Evolutionary conservation across 2,329 filamentous ascomycete genomes (phyloP).

Genomic region (Verticillium nubilum): DNA sequence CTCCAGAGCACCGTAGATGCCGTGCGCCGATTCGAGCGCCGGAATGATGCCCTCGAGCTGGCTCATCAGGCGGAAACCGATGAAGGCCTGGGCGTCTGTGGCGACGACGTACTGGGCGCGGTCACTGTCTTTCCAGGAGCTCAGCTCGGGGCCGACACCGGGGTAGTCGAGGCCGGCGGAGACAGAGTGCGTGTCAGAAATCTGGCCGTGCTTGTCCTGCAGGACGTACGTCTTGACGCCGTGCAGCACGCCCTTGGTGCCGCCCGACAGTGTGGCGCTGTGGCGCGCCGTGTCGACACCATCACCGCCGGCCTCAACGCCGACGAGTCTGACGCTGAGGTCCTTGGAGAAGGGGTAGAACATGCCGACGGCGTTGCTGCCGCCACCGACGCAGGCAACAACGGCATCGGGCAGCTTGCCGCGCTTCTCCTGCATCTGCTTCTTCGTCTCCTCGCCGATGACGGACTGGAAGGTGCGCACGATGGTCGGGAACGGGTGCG

Average conservation of each 20-base stretch:
- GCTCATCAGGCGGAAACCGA: slow-evolving; percentile 77
- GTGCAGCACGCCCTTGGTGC: slow-evolving; percentile 88
- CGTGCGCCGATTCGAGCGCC: slow-evolving; percentile 89
- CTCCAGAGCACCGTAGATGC: slow-evolving; percentile 82
- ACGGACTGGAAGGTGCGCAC: slow-evolving; percentile 97
- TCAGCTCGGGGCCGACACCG: slow-evolving; percentile 89
- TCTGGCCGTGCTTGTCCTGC: slow-evolving; percentile 89
- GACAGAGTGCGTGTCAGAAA: slow-evolving; percentile 90
- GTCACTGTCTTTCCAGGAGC: slow-evolving; percentile 84
- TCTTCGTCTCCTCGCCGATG: slow-evolving; percentile 90
- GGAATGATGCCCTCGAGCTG: slow-evolving; percentile 96
- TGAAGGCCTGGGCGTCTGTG: slow-evolving; percentile 85
- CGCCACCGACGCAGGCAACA: slow-evolving; percentile 92
- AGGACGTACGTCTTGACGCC: slow-evolving; percentile 94
- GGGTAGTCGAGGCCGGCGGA: slow-evolving; percentile 97
- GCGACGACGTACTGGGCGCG: slow-evolving; percentile 86
- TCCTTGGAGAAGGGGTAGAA: slow-evolving; percentile 95
- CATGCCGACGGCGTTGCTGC: slow-evolving; percentile 94
- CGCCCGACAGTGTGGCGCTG: slow-evolving; percentile 80
- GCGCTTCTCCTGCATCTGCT: slow-evolving; percentile 78
- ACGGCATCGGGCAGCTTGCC: slow-evolving; percentile 93
- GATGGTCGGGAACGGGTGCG: slow-evolving; percentile 96
- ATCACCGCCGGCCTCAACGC: slow-evolving; percentile 93
- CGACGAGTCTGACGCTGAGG: slow-evolving; percentile 76
- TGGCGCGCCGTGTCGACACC: slow-evolving; percentile 82